These are phyloP conservation scores for Cajanus cajan DNA, from an alignment of 306 rosid genomes.

Conservation along the genomic window DNA sequence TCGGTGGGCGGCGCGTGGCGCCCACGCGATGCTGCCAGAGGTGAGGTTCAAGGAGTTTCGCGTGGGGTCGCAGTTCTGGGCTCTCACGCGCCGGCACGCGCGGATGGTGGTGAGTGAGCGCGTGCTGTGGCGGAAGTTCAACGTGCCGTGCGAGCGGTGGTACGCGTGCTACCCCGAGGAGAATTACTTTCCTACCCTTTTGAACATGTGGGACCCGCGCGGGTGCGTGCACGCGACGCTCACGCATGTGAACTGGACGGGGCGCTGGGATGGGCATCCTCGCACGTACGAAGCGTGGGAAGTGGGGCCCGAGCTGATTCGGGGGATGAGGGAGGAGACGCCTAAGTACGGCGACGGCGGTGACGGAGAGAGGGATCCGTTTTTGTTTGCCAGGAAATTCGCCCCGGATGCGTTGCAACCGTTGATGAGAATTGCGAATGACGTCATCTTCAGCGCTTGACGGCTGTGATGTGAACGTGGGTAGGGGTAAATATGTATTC, in stretches of 20 bases:
- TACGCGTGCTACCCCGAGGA: slow-evolving; percentile 70
- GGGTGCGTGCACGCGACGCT: slow-evolving; percentile 69
- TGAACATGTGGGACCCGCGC: slow-evolving; percentile 49
- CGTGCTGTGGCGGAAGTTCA: slow-evolving; percentile 51
- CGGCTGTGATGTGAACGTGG: neutral
- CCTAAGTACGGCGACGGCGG: slow-evolving; percentile 67
- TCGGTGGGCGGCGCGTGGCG: slow-evolving; percentile 75
- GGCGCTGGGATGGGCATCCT: slow-evolving; percentile 58
- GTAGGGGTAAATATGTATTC: neutral
- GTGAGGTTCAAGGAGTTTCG: slow-evolving; percentile 59
- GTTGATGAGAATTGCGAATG: slow-evolving; percentile 50
- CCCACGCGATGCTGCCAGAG: slow-evolving; percentile 57
- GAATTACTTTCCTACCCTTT: slow-evolving; percentile 76
- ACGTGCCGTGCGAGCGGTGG: slow-evolving; percentile 44
- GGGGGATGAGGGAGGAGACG: slow-evolving; percentile 13
- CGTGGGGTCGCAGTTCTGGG: slow-evolving; percentile 80
- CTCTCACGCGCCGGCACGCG: slow-evolving; percentile 70
- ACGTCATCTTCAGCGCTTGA: slow-evolving; percentile 47
- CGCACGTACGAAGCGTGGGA: slow-evolving; percentile 48
- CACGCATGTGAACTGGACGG: slow-evolving; percentile 72
- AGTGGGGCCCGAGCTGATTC: slow-evolving; percentile 47
- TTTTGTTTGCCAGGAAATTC: slow-evolving; percentile 67
- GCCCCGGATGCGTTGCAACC: slow-evolving; percentile 40
- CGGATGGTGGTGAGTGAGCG: slow-evolving; percentile 46
- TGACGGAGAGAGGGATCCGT: slow-evolving; percentile 43